Conservation (phyloP, 352 stramenopile species). For the Globisporangium paddicum region DNA sequence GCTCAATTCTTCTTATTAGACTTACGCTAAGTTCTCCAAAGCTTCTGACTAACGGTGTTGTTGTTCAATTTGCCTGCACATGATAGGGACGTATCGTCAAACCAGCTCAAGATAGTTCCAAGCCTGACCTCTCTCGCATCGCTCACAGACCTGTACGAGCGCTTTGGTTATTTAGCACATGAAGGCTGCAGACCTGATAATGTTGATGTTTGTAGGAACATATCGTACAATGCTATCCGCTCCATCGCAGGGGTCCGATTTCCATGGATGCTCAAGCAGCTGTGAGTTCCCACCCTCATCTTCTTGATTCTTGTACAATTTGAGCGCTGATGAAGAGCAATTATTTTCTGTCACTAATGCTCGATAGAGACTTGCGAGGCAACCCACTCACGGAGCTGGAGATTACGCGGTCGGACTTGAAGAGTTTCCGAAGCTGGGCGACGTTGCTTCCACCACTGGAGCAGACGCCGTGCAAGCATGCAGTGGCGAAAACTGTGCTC, state of each 20-base stretch:
- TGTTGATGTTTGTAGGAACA: not conserved
- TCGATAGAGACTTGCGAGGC: slow-evolving; percentile 13
- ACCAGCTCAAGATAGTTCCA: not conserved
- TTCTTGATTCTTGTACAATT: not conserved
- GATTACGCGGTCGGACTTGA: slow-evolving; percentile 9
- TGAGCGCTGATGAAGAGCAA: not conserved
- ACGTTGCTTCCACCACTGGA: not conserved
- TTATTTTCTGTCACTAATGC: not conserved
- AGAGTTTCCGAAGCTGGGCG: not conserved
- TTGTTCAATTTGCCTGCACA: not conserved
- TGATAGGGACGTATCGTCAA: slow-evolving; percentile 4
- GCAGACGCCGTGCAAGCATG: not conserved
- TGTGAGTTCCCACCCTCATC: slow-evolving; percentile 5
- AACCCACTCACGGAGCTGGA: slow-evolving; percentile 14
- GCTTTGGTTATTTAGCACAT: not conserved
- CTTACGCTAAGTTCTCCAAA: not conserved
- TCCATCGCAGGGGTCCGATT: slow-evolving; percentile 11
- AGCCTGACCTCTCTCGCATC: slow-evolving; percentile 1
- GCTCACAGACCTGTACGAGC: slow-evolving; percentile 3
- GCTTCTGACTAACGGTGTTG: not conserved
- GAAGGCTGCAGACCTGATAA: not conserved
- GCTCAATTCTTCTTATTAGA: not conserved
- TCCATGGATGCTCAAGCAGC: slow-evolving; percentile 16
- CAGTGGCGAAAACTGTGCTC: not conserved
- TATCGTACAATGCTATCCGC: slow-evolving; percentile 2